Percentiles rank a stretch among this genome's conserved stretches.
Evolutionary conservation across 331 rosid genomes (phyloP).

Genomic region (Cydonia oblonga): DNA sequence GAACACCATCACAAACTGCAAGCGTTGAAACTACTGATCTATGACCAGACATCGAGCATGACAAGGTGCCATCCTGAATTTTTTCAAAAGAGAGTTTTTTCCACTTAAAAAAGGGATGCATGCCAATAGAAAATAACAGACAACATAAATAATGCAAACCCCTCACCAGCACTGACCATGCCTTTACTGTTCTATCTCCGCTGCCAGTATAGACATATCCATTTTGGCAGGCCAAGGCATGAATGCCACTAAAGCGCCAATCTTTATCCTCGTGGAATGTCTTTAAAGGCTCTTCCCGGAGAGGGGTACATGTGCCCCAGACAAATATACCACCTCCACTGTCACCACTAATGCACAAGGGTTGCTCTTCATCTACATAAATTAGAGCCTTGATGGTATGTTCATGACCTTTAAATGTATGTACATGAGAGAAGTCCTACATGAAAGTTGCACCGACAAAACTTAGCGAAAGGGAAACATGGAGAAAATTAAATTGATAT

Average conservation of each 20-base stretch:
- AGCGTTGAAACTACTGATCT: constrained; percentile 78
- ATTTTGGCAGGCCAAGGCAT: constrained; percentile 46
- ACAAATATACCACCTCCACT: constrained; percentile 70
- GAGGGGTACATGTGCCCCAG: constrained; percentile 52
- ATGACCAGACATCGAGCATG: constrained; percentile 76
- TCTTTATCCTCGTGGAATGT: constrained; percentile 77
- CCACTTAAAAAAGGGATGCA: not conserved
- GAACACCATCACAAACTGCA: constrained; percentile 52
- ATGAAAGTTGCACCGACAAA: constrained; percentile 13
- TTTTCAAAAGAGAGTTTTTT: constrained; percentile 1
- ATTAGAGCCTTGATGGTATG: constrained; percentile 66
- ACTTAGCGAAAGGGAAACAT: constrained; percentile 8
- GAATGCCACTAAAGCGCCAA: constrained; percentile 97
- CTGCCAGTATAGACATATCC: constrained; percentile 66
- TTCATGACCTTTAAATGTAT: constrained; percentile 81
- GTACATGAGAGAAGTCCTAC: constrained; percentile 77
- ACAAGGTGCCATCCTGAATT: constrained; percentile 58
- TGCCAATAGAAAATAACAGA: not conserved
- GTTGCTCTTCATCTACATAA: constrained; percentile 56
- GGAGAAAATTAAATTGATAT: not conserved
- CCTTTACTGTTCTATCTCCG: constrained; percentile 84
- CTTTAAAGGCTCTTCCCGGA: constrained; percentile 52
- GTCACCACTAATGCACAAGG: constrained; percentile 82
- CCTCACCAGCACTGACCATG: constrained; percentile 66
- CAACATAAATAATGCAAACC: not conserved